Conservation (phyloP, 2,329 filamentous ascomycete species). For the Rhytidhysteron rufulum region DNA sequence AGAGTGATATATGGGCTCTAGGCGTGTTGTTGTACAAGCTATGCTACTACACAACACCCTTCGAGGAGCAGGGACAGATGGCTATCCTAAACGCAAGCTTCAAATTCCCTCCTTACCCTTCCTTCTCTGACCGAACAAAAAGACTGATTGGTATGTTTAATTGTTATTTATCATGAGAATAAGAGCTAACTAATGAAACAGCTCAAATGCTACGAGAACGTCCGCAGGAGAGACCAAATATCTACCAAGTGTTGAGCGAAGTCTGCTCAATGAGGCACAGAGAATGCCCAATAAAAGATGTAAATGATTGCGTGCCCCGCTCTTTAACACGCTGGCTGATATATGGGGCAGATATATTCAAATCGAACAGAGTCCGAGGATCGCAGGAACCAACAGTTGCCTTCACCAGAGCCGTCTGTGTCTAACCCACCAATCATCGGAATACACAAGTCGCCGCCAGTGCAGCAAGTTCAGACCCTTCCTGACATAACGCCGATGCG, state of each 20-base stretch:
- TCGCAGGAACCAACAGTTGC: constrained; percentile 57
- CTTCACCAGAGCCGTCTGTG: constrained; percentile 51
- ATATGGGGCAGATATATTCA: constrained; percentile 43
- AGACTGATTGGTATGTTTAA: constrained; percentile 71
- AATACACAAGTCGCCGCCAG: constrained; percentile 73
- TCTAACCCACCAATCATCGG: constrained; percentile 64
- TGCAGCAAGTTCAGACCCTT: constrained; percentile 66
- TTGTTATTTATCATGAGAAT: background rate
- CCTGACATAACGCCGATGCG: constrained; percentile 94
- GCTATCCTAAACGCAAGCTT: constrained; percentile 95
- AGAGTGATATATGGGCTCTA: constrained; percentile 97
- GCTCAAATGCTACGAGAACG: constrained; percentile 88
- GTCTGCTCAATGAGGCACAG: constrained; percentile 84
- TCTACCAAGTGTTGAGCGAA: constrained; percentile 88
- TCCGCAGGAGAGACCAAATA: constrained; percentile 76
- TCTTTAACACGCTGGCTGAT: constrained; percentile 15
- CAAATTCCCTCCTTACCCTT: constrained; percentile 82
- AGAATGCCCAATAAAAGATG: constrained; percentile 83
- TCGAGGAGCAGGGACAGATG: constrained; percentile 95
- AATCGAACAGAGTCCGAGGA: constrained; percentile 61
- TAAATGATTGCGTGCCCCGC: constrained; percentile 44
- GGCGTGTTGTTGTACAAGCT: constrained; percentile 95
- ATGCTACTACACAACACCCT: constrained; percentile 98
- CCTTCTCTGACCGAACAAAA: constrained; percentile 87
- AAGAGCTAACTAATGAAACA: constrained; percentile 35